Percentiles rank a stretch among this genome's conserved stretches.
Conservation (phyloP, 768 basidiomycete species). For the Phylloporus sp. region DNA sequence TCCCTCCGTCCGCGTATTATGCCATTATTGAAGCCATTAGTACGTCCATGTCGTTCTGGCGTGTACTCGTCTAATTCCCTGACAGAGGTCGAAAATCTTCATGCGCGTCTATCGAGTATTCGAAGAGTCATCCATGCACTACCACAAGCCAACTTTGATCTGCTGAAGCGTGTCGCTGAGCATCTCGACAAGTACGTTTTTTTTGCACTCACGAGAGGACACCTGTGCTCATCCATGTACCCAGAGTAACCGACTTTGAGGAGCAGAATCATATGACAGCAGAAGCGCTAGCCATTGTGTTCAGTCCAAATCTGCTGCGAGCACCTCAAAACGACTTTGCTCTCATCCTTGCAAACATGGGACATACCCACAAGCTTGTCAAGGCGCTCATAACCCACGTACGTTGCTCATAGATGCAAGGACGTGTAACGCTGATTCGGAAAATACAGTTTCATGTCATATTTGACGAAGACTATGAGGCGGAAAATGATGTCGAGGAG, state of each 20-base stretch:
- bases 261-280: slow-evolving; percentile 90
- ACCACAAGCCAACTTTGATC: slow-evolving; percentile 70
- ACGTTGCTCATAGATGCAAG: slow-evolving; percentile 26
- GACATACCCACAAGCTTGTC: slow-evolving; percentile 68
- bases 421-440: not conserved
- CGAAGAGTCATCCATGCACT: slow-evolving; percentile 65
- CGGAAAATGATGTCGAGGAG: slow-evolving; percentile 53
- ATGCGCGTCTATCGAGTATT: slow-evolving; percentile 59
- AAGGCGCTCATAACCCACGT: slow-evolving; percentile 76
- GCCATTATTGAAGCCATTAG: slow-evolving; percentile 70
- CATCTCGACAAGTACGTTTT: slow-evolving; percentile 69
- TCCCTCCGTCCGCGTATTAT: slow-evolving; percentile 65
- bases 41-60: slow-evolving; percentile 32
- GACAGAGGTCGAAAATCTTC: slow-evolving; percentile 67
- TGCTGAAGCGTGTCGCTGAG: slow-evolving; percentile 75
- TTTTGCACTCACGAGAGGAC: not conserved
- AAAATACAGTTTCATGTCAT: slow-evolving; percentile 54
- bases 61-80: slow-evolving; percentile 3
- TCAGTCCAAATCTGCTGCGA: slow-evolving; percentile 76
- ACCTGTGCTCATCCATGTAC: not conserved
- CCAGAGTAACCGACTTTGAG: slow-evolving; percentile 82
- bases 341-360: slow-evolving; percentile 78
- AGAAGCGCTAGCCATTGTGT: slow-evolving; percentile 80
- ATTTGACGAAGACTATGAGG: slow-evolving; percentile 68
- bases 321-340: slow-evolving; percentile 77